Base-by-base conservation (phyloP, 2,329 filamentous ascomycete species). In the Verticillium zaregamsianum region DNA sequence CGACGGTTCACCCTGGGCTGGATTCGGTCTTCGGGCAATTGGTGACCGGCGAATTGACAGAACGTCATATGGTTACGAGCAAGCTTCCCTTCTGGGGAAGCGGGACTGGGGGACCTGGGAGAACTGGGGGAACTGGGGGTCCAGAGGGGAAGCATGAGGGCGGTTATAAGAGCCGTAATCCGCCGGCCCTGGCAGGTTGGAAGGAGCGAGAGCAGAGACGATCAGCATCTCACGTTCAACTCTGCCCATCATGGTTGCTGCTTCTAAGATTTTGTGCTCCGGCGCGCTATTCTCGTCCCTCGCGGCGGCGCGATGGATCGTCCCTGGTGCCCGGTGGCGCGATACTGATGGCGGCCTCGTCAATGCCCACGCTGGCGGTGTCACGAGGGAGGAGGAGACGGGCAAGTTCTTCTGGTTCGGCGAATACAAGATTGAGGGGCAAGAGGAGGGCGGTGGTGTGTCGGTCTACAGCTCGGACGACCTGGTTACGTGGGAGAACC, bases 381-480 rank as follows among this genome's bases (percentile, higher is more conserved):
- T 88, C 7, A 79, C 79, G 0, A 69, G 82, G 0, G 83, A 87
- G 49, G 71, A 81, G 45, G 77, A 79, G 5, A 79, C 78, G 0
- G 81, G 81, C 17, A 83, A 78, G 63, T 88, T 86, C 69, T 88
- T 81, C 72, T 82, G 80, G 78, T 88, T 87, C 61, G 86, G 86
- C 39, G 86, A 88, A 68, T 83, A 86, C 73, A 88, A 88, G 72
- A 73, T 79, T 12, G 71, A 87, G 65, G 83, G 79, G 0, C 82
- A 85, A 64, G 77, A 76, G 8, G 86, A 88, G 67, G 86, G 86
- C 11, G 86, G 83, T 0, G 86, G 86, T 20, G 73, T 88, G 0
- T 82, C 82, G 0, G 86, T 86, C 1, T 86, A 86, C 68, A 87
- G 83, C 68, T 88, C 85, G 0, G 77, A 82, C 23, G 84, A 88